Base-by-base conservation (phyloP, 192 early-diverging fungal genomes). In the Backusella australiensis region DNA sequence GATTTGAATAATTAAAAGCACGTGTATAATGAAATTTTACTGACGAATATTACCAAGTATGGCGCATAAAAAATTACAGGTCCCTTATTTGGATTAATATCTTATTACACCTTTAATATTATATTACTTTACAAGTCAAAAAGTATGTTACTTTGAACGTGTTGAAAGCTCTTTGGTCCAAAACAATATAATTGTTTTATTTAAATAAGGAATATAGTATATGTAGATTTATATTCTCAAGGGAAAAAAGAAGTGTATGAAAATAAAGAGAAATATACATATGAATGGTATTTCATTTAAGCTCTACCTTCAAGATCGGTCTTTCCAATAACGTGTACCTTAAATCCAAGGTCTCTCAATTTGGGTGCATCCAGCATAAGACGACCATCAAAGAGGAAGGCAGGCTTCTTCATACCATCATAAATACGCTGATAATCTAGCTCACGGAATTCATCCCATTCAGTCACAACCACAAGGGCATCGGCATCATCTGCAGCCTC, bases 361-460 rank as follows among this genome's bases (percentile, higher is more conserved):
- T 87, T 86, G 56, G 82, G 78, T 65, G 75, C 79, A 81, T 93
- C 90, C 34, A 97, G 79, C 74, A 96, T 88, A 35, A 95, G 82
- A 44, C 96, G 93, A 41, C 96, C 96, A 74, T 98, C 96, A 86
- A 98, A 96, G 44, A 96, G 85, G 75, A 91, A 94, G 29, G 94
- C 94, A n/a, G 94, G 94, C 79, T 93, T 94, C 53, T 91, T 85
- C 93, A 95, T 95, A 8, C 80, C 75, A 32, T 84, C 77, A 72
- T 89, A 91, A 35, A 95, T 88, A 74, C 71, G 78, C 35, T 84
- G 19, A 85, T 92, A 96, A 82, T 96, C 93, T 26, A 89, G 73
- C 29, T 77, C 9, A 83, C 91, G 91, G 85, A 97, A 96, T 86
- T 96, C 95, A 77, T 93, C 89, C 96, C 96, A 98, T 71, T 96